Percentiles rank a stretch among this genome's conserved stretches.
These are phyloP conservation scores for Akanthomyces uredinophilus DNA, from an alignment of 2,329 filamentous ascomycete genomes.

Conservation along the genomic window DNA sequence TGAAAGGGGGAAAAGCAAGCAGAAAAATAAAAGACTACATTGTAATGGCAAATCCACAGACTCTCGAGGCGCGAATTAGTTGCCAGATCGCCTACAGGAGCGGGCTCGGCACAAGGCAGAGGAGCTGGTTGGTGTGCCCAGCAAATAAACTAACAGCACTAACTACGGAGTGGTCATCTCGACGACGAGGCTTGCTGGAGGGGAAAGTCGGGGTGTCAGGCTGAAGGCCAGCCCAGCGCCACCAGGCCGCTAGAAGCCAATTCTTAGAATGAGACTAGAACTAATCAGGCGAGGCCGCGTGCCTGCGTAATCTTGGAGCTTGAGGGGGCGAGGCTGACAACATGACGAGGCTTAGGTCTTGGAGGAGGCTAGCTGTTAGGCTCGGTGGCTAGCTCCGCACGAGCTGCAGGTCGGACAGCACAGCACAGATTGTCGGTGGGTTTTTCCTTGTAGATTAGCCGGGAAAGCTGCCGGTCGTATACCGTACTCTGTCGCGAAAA, in stretches of 20 bases:
- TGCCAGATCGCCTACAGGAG: no score
- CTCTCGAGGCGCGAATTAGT: no score
- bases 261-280: neutral
- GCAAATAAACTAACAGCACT: no score
- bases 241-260: neutral
- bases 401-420: no score
- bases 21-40: neutral
- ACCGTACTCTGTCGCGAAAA: no score
- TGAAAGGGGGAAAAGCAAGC: neutral
- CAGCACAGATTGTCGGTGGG: no score
- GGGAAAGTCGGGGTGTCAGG: neutral
- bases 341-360: neutral
- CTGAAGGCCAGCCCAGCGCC: conserved; percentile 2
- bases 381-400: no score
- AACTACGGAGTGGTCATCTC: no score
- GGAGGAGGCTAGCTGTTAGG: neutral
- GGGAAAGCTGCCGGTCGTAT: no score
- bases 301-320: neutral
- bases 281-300: neutral
- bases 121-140: neutral
- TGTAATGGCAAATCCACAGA: no score
- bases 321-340: neutral
- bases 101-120: neutral
- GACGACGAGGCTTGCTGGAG: neutral
- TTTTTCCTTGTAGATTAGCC: no score